Percentiles rank a stretch among this genome's conserved stretches.
Evolutionary conservation across 768 basidiomycete genomes (phyloP).

Genomic region (Podaxis carcinomalis): DNA sequence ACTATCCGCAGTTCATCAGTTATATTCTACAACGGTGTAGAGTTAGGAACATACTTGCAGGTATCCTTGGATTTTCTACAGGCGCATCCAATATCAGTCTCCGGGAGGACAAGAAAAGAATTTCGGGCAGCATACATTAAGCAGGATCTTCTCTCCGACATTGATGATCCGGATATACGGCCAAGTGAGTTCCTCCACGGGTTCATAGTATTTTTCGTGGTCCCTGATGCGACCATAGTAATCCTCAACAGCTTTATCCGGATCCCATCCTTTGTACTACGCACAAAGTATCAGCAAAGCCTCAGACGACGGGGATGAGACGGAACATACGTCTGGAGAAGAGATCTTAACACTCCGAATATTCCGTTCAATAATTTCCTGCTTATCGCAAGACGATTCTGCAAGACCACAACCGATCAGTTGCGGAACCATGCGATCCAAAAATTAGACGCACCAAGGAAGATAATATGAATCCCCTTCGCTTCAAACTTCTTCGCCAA

Average conservation of each 20-base stretch:
- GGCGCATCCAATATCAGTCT: not conserved
- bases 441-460: slow-evolving; percentile 61
- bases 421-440: not conserved
- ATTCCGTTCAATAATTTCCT: slow-evolving; percentile 90
- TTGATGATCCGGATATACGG: slow-evolving; percentile 95
- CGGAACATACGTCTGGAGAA: slow-evolving; percentile 81
- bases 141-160: slow-evolving; percentile 94
- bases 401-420: not conserved
- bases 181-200: slow-evolving; percentile 87
- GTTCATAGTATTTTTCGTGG: slow-evolving; percentile 86
- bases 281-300: slow-evolving; percentile 4
- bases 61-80: slow-evolving; percentile 81
- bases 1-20: slow-evolving; percentile 38
- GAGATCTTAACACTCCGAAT: slow-evolving; percentile 97
- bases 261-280: slow-evolving; percentile 91
- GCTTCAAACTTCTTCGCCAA: slow-evolving; percentile 84
- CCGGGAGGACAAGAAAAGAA: not conserved
- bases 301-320: not conserved
- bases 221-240: slow-evolving; percentile 87
- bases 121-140: slow-evolving; percentile 59
- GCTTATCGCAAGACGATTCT: slow-evolving; percentile 92
- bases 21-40: too few relatives aligned
- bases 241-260: slow-evolving; percentile 87
- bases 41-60: slow-evolving; percentile 51
- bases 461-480: slow-evolving; percentile 85